Percentiles rank a stretch among this genome's conserved stretches.
Conservation (phyloP, 2,329 filamentous ascomycete genomes). For the Fusarium devonianum region DNA sequence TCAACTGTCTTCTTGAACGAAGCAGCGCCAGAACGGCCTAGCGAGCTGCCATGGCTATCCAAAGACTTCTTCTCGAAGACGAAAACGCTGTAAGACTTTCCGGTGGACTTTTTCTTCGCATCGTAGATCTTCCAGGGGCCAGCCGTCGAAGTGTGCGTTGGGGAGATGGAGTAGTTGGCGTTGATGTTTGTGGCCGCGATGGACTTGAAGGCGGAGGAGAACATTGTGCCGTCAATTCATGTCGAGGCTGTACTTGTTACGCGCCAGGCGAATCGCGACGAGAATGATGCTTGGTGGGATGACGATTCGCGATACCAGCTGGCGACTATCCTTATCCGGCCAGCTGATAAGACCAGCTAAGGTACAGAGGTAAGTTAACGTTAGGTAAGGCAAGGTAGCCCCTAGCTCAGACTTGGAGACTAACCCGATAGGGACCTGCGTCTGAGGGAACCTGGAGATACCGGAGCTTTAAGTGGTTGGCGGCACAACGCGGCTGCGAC, state of each 20-base stretch:
- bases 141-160: conserved; percentile 77
- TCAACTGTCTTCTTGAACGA: conserved; percentile 83
- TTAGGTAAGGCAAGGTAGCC: conserved; percentile 8
- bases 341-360: too few species aligned
- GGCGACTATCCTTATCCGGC: conserved; percentile 34
- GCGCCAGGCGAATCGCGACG: conserved; percentile 9
- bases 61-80: conserved; percentile 91
- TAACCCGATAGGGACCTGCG: conserved; percentile 6
- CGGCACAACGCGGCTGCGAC: conserved; percentile 35
- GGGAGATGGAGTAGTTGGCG: conserved; percentile 85
- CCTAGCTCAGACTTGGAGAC: too few species aligned
- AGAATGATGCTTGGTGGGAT: conserved; percentile 17
- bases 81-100: conserved; percentile 88
- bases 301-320: conserved; percentile 35
- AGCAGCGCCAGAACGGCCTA: conserved; percentile 58
- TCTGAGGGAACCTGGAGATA: conserved; percentile 30
- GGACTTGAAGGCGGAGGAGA: conserved; percentile 91
- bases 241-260: too few species aligned
- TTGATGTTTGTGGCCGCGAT: conserved; percentile 90
- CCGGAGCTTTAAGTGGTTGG: conserved; percentile 21
- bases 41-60: conserved; percentile 61
- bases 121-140: conserved; percentile 98
- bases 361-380: too few species aligned
- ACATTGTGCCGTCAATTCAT: too few species aligned
- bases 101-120: conserved; percentile 94